Evolutionary conservation across 23 red algal genomes (phyloP).

Genomic region (Cyanidiococcus yangmingshanensis): DNA sequence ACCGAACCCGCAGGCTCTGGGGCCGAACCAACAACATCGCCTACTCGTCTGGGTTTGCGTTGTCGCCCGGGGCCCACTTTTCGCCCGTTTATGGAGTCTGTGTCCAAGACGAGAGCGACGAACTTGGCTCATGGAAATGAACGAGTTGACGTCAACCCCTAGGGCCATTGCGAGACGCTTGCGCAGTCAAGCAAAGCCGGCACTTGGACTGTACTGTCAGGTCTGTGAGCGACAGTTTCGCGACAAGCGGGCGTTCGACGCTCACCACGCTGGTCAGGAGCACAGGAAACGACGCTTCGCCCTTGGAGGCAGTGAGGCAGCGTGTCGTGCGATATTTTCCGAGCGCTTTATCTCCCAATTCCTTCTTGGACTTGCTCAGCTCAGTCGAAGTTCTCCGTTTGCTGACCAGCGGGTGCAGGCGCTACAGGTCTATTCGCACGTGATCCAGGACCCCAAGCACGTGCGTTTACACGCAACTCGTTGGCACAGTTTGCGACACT

Average conservation of each 20-base stretch:
- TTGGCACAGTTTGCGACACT: not conserved
- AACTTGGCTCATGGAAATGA: too few relatives aligned
- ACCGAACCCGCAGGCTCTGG: too few relatives aligned
- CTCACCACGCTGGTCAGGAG: not conserved
- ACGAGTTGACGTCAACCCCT: not conserved
- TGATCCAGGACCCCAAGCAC: not conserved
- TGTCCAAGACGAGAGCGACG: too few relatives aligned
- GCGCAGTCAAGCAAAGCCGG: not conserved
- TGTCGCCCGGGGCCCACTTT: too few relatives aligned
- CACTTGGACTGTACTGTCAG: not conserved
- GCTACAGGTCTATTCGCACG: not conserved
- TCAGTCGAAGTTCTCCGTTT: not conserved
- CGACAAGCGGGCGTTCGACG: conserved; percentile 5
- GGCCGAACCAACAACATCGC: too few relatives aligned
- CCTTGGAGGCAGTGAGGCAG: not conserved
- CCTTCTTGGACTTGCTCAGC: not conserved
- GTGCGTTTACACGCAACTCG: conserved; percentile 1
- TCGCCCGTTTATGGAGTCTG: too few relatives aligned
- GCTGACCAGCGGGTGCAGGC: not conserved
- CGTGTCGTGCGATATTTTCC: not conserved
- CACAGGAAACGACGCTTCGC: not conserved
- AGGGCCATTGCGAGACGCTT: not conserved
- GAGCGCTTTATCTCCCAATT: conserved; percentile 11
- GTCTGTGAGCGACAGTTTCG: conserved; percentile 14
- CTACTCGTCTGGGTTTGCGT: too few relatives aligned